Evolutionary conservation across 768 basidiomycete species (phyloP).

Genomic region (Suillus americanus): DNA sequence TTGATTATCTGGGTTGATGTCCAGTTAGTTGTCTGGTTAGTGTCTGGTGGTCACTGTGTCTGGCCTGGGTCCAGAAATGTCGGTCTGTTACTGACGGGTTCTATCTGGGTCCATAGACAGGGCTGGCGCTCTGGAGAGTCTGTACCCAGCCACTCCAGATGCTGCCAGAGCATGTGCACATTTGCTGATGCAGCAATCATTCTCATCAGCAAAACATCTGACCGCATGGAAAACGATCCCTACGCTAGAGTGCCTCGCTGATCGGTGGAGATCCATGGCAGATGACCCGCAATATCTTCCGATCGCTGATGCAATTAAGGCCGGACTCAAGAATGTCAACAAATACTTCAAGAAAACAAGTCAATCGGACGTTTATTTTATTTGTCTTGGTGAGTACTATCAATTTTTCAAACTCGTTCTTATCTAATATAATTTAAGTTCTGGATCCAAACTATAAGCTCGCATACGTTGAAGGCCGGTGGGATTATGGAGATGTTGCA

Average conservation of each 20-base stretch:
- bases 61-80: background rate
- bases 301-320: background rate
- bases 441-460: too few relatives aligned
- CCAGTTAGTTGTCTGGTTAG: background rate
- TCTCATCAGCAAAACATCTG: background rate
- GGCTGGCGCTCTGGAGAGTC: background rate
- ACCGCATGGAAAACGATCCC: background rate
- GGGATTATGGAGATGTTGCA: too few relatives aligned
- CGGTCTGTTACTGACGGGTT: background rate
- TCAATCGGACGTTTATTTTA: too few relatives aligned
- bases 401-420: too few relatives aligned
- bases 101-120: background rate
- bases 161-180: slow-evolving; percentile 1
- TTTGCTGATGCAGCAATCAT: background rate
- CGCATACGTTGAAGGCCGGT: too few relatives aligned
- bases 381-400: too few relatives aligned
- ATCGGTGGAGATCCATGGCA: background rate
- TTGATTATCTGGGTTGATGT: background rate
- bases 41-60: background rate
- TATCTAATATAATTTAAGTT: too few relatives aligned
- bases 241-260: background rate
- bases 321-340: background rate
- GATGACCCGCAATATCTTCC: too few relatives aligned
- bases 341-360: background rate
- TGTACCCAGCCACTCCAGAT: background rate